Evolutionary conservation across 2,329 filamentous ascomycete species (phyloP).

Genomic region (Phaeoacremonium minimum): DNA sequence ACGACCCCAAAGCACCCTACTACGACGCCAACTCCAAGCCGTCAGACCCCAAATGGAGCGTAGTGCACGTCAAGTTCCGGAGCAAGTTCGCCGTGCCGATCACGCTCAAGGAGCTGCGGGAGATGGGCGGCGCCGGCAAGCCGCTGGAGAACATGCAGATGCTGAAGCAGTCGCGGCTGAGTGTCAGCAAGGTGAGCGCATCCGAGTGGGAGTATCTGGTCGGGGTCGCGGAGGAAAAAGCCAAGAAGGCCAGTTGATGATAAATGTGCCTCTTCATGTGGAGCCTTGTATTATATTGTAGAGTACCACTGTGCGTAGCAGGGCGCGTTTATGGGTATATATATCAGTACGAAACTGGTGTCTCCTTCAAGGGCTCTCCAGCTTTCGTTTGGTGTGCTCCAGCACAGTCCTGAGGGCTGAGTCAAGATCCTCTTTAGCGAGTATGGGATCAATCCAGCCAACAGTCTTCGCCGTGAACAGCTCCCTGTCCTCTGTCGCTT

Average conservation of each 20-base stretch:
- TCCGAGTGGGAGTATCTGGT: conserved; percentile 64
- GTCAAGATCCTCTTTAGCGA: conserved; percentile 47
- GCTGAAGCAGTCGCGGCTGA: conserved; percentile 76
- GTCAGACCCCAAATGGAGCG: conserved; percentile 74
- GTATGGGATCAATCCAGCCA: conserved; percentile 50
- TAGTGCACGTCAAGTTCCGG: conserved; percentile 84
- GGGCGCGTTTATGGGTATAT: too few species aligned
- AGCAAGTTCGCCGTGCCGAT: conserved; percentile 74
- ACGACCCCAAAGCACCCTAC: conserved; percentile 70
- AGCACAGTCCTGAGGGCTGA: conserved; percentile 51
- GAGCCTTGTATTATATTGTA: background rate
- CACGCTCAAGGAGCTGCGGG: conserved; percentile 66
- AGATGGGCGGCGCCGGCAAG: conserved; percentile 49
- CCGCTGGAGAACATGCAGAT: conserved; percentile 75
- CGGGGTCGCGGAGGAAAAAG: conserved; percentile 41
- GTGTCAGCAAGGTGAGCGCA: conserved; percentile 65
- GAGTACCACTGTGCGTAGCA: too few species aligned
- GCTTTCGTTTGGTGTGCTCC: conserved; percentile 40
- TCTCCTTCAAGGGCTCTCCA: conserved; percentile 18
- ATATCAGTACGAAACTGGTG: too few species aligned
- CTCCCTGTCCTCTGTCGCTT: conserved; percentile 38
- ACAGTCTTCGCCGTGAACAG: conserved; percentile 43
- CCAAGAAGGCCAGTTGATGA: conserved; percentile 22
- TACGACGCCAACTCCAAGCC: conserved; percentile 74
- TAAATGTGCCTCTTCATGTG: too few species aligned